A percentile compares a stretch with the other conserved stretches of the same genome.
Conservation (phyloP, 163 green algal species). For the Prototheca wickerhamii region DNA sequence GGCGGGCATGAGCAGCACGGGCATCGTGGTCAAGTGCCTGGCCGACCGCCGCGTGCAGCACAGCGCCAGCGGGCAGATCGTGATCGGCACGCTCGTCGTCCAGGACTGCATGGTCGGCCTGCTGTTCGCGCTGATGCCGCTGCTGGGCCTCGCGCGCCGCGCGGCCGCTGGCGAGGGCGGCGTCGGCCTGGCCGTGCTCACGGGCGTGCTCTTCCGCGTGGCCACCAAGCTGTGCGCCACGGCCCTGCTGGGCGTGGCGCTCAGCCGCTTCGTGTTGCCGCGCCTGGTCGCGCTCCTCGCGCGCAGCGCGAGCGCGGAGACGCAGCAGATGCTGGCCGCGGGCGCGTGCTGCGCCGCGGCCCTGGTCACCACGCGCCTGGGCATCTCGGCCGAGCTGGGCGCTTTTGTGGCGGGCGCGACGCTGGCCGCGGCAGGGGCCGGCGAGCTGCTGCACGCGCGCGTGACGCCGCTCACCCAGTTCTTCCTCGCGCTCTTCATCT, state of each 20-base stretch:
- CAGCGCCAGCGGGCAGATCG: slow-evolving; percentile 69
- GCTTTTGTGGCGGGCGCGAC: slow-evolving; percentile 76
- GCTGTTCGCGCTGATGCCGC: slow-evolving; percentile 86
- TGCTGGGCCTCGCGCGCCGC: slow-evolving; percentile 42
- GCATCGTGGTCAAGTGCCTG: slow-evolving; percentile 81
- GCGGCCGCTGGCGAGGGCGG: slow-evolving; percentile 9
- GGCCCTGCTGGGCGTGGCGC: slow-evolving; percentile 9
- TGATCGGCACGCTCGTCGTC: slow-evolving; percentile 77
- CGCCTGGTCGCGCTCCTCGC: slow-evolving; percentile 15
- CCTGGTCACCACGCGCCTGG: slow-evolving; percentile 50
- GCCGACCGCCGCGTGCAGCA: slow-evolving; percentile 35
- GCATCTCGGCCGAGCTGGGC: slow-evolving; percentile 73
- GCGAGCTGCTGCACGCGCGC: slow-evolving; percentile 41
- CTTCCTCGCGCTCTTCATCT: slow-evolving; percentile 80
- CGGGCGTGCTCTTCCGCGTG: slow-evolving; percentile 11
- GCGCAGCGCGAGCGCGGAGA: slow-evolving; percentile 31
- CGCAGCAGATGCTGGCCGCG: slow-evolving; percentile 42
- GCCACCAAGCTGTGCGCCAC: slow-evolving; percentile 18
- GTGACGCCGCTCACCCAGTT: slow-evolving; percentile 40
- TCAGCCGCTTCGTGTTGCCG: slow-evolving; percentile 31
- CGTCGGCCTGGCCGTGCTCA: slow-evolving; percentile 4
- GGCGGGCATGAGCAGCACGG: slow-evolving; percentile 72
- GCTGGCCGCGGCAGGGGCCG: slow-evolving; percentile 44
- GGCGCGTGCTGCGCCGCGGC: slow-evolving; percentile 55
- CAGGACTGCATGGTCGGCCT: slow-evolving; percentile 86